phyloP scores from a whole-genome alignment of 345 rosid species.

The Cardamine chenopodiifolia region DNA sequence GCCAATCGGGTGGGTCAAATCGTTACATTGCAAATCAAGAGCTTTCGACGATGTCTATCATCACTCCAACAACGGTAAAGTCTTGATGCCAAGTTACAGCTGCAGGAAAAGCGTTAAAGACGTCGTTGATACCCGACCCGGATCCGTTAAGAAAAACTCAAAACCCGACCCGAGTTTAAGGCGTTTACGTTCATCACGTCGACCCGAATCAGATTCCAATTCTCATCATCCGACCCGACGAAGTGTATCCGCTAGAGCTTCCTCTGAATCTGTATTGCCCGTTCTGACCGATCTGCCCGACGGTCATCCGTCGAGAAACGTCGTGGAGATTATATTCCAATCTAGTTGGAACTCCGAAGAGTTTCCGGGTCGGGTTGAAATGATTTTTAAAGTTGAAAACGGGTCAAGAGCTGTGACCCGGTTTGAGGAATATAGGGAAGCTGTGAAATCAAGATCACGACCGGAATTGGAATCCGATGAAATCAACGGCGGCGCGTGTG shows the following conservation, averaged over 20 bases:
- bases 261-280: slow-evolving; percentile 53
- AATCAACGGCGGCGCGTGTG: slow-evolving; percentile 47
- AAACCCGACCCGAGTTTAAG: slow-evolving; percentile 36
- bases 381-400: slow-evolving; percentile 88
- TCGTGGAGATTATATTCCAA: slow-evolving; percentile 92
- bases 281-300: slow-evolving; percentile 74
- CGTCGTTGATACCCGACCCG: slow-evolving; percentile 60
- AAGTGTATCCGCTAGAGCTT: slow-evolving; percentile 38
- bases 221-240: slow-evolving; percentile 44
- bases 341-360: slow-evolving; percentile 82
- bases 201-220: slow-evolving; percentile 43
- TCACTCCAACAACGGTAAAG: slow-evolving; percentile 50
- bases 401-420: slow-evolving; percentile 69
- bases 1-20: slow-evolving; percentile 88
- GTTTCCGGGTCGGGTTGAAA: slow-evolving; percentile 80
- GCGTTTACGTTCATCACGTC: slow-evolving; percentile 25
- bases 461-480: slow-evolving; percentile 10
- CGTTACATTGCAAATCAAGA: slow-evolving; percentile 89
- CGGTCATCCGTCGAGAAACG: slow-evolving; percentile 93
- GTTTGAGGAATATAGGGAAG: slow-evolving; percentile 89
- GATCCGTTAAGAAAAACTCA: slow-evolving; percentile 20
- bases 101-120: slow-evolving; percentile 72
- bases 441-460: slow-evolving; percentile 61
- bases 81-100: slow-evolving; percentile 58
- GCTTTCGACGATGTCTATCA: slow-evolving; percentile 85